Evolutionary conservation across 169 alveolate species (phyloP).

Genomic region (Plasmodium sp.): DNA sequence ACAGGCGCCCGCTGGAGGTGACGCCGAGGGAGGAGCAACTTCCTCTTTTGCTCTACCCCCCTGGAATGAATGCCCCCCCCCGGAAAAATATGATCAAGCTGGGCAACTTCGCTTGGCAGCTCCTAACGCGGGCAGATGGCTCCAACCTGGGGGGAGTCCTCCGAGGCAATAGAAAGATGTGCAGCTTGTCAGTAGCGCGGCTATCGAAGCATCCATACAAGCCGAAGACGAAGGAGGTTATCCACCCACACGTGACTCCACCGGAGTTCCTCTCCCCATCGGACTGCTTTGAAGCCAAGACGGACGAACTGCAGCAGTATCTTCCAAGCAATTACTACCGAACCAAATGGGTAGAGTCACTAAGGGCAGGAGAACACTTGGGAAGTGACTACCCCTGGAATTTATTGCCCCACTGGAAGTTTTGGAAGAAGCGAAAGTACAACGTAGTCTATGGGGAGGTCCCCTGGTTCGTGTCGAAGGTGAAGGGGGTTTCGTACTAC

Average conservation of each 20-base stretch:
- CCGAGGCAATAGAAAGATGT: not conserved
- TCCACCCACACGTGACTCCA: constrained; percentile 77
- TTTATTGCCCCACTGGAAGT: constrained; percentile 78
- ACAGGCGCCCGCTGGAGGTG: not conserved
- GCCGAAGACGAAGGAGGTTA: constrained; percentile 79
- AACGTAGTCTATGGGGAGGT: constrained; percentile 77
- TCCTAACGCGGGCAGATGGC: not conserved
- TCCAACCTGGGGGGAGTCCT: not conserved
- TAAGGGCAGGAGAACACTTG: constrained; percentile 87
- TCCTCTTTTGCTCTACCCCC: not conserved
- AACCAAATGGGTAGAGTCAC: constrained; percentile 58
- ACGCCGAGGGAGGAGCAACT: not conserved
- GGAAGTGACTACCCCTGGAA: constrained; percentile 87
- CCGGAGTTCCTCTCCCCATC: constrained; percentile 45
- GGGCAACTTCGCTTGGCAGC: not conserved
- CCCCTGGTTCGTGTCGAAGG: constrained; percentile 82
- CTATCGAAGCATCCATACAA: constrained; percentile 79
- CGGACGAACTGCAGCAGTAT: constrained; percentile 22
- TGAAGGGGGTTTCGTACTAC: constrained; percentile 80
- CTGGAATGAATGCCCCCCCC: not conserved
- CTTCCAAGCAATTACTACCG: constrained; percentile 59
- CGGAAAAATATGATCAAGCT: not conserved
- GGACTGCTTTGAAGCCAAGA: constrained; percentile 55
- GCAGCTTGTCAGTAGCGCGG: constrained; percentile 7
- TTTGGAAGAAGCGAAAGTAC: constrained; percentile 86